Base-by-base conservation (phyloP, 2,329 filamentous ascomycete species). In the Cordyceps cicadae region DNA sequence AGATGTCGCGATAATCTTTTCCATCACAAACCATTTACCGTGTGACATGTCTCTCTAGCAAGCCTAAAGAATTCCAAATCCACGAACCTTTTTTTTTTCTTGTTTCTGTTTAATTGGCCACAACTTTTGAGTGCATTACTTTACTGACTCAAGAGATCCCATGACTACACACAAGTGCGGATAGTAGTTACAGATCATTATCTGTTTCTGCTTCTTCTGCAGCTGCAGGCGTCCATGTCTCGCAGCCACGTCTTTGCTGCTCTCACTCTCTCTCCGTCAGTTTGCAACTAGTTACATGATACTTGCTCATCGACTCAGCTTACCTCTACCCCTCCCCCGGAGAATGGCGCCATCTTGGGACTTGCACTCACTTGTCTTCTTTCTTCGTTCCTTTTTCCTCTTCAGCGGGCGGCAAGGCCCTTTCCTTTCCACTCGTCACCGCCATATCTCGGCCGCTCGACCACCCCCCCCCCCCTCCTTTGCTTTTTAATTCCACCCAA, bases 391-490 rank as follows among this genome's bases (percentile, higher is more conserved):
- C 8, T 48, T 48, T 48, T 19, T 59, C 39, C 57, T 59, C 57
- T 59, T 59, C 57, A 59, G n/a, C 57, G 50, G 57, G 41, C 57
- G 50, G 56, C 39, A 45, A 45, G 49, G 56, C 12, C 54, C 45
- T 58, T 58, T 21, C 41, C 41, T 51, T 58, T 15, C 41, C 41
- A 37, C 41, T 59, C 26, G 57, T 53, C 57, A 59, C 57, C 57
- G 41, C 57, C 24, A 46, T 43, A 21, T 53, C 43, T 4, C 17
- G 29, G 5, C 41, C 45, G 12, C 14, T 8, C 21, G 9, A 48
- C 24, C 11, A 11, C 3, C 17, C 15, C 21, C 17, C 29, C 29
- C 29, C 29, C 29, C 26, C n/a, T 12, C 15, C 43, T 24, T 24
- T 21, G n/a, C 21, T 57, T 58, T 51, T 58, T 48, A 12, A 12